These are phyloP conservation scores for Fusarium compactum DNA, from an alignment of 2,329 filamentous ascomycete genomes.

Conservation along the genomic window DNA sequence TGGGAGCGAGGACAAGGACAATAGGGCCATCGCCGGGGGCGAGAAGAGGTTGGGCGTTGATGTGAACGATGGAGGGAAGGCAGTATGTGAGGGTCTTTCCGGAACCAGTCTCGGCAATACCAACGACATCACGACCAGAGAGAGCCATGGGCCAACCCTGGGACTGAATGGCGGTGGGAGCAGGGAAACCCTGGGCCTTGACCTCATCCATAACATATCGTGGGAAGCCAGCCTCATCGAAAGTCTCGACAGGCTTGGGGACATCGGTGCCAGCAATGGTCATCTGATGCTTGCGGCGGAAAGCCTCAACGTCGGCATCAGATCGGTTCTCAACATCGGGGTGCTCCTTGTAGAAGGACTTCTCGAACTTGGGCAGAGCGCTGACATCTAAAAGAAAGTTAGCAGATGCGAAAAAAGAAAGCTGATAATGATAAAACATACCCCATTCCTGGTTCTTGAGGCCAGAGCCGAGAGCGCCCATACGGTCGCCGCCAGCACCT, in stretches of 20 bases:
- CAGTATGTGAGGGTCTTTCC: conserved; percentile 99
- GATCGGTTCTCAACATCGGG: conserved; percentile 80
- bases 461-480: conserved; percentile 89
- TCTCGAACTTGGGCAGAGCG: conserved; percentile 94
- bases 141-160: conserved; percentile 99
- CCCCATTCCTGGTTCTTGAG: conserved; percentile 92
- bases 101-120: conserved; percentile 98
- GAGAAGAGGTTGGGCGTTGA: conserved; percentile 97
- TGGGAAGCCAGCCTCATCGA: conserved; percentile 97
- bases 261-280: conserved; percentile 83
- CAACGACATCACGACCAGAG: conserved; percentile 96
- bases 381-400: conserved; percentile 70
- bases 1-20: conserved; percentile 94
- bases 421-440: conserved; percentile 62
- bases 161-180: conserved; percentile 95
- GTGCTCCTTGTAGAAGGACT: conserved; percentile 99
- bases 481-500: conserved; percentile 87
- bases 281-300: conserved; percentile 88
- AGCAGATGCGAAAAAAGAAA: conserved; percentile 48
- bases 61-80: conserved; percentile 97
- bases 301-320: conserved; percentile 83
- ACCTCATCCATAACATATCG: conserved; percentile 98
- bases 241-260: conserved; percentile 94
- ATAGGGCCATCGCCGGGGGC: conserved; percentile 96
- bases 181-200: conserved; percentile 95